Evolutionary conservation across 352 stramenopile species (phyloP), one percentile per base, ranked within the genome.

Genomic region (Pythium phragmitis): DNA sequence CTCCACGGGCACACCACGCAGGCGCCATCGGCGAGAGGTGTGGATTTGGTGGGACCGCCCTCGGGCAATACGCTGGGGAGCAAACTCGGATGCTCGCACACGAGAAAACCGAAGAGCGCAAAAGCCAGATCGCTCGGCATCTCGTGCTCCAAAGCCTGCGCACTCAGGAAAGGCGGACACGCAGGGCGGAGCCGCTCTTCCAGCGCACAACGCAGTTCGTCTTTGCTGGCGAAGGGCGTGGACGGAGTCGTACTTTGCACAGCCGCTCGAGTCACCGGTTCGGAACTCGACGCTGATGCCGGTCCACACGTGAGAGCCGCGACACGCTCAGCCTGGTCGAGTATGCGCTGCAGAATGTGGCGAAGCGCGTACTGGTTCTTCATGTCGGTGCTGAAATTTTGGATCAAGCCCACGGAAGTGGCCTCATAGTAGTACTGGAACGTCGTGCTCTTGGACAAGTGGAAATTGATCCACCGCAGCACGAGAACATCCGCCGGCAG

Each of bases 301-400:
- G 39, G 4, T 9, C 45, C 34, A 42, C 1, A 19, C 17, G 47
- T 13, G 2, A 57, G 12, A 26, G 23, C 39, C 37, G 16, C 19
- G 19, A 64, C 34, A 42, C 56, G 51, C 6, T 56, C 21, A 12
- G 47, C 45, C 14, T 62, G 46, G n/a, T 57, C 49, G 16, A 85
- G 26, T 1, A 88, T 52, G 1, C 69, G 73, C 33, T 79, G 52
- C 1, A 90, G 48, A 52, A 87, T 69, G n/a, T 90, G 75, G 7
- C 73, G 73, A n/a, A 88, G 59, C 0, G 76, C 75, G 33, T 88
- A 87, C 50, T 76, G 70, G 56, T 68, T 67, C 57, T 77, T 81
- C 75, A 89, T 86, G 34, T 91, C 82, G 21, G 80, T 77, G 12
- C 73, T 78, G 41, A 87, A 91, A 39, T 91, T 91, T 56, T 89